Evolutionary conservation across 169 alveolate species (phyloP), one percentile per base, ranked within the genome.

Genomic region (Plasmodium gonderi): DNA sequence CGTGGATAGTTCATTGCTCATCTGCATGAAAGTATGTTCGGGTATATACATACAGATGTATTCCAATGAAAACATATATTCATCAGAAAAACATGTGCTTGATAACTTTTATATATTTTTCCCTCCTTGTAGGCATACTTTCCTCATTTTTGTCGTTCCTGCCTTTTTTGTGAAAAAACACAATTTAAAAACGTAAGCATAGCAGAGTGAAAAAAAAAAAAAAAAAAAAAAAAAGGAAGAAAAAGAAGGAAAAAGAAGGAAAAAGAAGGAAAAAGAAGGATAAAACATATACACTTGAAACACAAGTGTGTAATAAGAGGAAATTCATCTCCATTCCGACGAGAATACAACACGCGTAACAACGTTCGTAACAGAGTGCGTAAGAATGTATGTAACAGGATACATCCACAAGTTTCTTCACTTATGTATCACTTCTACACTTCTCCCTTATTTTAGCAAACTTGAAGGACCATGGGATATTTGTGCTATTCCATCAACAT

Each of bases 81-180:
- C 33, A 54, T 33, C 23, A 20, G 69, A 54, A 12, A 54, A 54
- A n/a, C n/a, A n/a, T n/a, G 36, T 54, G 36, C 36, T 0, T 54
- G 12, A 2, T 0, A 17, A 2, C 6, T 54, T 54, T 54, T 12
- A 54, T 54, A 17, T 29, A 33, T 78, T 49, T 20, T 38, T 17
- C 51, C 47, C 67, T n/a, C 60, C 17, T 42, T 64, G 38, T 60
- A 87, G 93, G 51, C 93, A 87, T 33, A 38, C 33, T 40, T 87
- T 87, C 74, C 40, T 87, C 33, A 51, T 87, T 49, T 76, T 87
- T 36, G 68, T 87, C 68, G 68, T 87, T 64, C 93, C 93, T 31
- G 85, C 87, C 2, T 60, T 87, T 76, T 87, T 87, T 77, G 80
- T 87, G 4, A 64, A 72, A 14, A 87, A 87, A 8, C 78, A 87